A percentile compares a stretch with the other conserved stretches of the same genome.
These are phyloP conservation scores for Saturnispora dispora DNA, from an alignment of 805 yeast species.

Conservation along the genomic window DNA sequence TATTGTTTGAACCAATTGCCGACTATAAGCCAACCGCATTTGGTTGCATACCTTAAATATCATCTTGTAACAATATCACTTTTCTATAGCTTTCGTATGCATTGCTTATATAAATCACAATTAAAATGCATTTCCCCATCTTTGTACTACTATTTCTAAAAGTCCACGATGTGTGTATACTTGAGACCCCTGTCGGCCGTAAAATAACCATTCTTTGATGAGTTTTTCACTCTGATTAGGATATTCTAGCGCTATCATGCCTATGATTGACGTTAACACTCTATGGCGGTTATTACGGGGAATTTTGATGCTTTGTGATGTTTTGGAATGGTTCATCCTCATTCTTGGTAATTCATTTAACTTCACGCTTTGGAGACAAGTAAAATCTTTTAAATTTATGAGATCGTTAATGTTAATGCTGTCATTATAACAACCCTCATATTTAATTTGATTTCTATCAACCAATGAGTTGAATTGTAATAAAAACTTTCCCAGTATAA, in stretches of 20 bases:
- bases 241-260: slow-evolving; percentile 20
- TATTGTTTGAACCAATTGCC: slow-evolving; percentile 25
- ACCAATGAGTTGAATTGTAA: slow-evolving; percentile 2
- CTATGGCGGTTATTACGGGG: slow-evolving; percentile 15
- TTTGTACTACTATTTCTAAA: slow-evolving; percentile 15
- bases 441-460: not conserved
- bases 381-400: not conserved
- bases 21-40: slow-evolving; percentile 50
- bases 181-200: slow-evolving; percentile 15
- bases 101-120: not conserved
- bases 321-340: not conserved
- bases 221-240: slow-evolving; percentile 16
- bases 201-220: slow-evolving; percentile 23
- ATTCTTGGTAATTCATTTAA: slow-evolving; percentile 1
- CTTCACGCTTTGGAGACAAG: slow-evolving; percentile 1
- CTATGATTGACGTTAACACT: slow-evolving; percentile 19
- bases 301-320: slow-evolving; percentile 14
- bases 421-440: slow-evolving; percentile 2
- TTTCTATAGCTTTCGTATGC: not conserved
- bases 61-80: not conserved
- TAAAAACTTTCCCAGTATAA: not conserved
- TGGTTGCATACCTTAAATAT: slow-evolving; percentile 28
- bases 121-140: slow-evolving; percentile 3
- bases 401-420: not conserved
- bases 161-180: slow-evolving; percentile 23